Evolutionary conservation across 2,329 filamentous ascomycete species (phyloP).

Genomic region (Colletotrichum tabaci): DNA sequence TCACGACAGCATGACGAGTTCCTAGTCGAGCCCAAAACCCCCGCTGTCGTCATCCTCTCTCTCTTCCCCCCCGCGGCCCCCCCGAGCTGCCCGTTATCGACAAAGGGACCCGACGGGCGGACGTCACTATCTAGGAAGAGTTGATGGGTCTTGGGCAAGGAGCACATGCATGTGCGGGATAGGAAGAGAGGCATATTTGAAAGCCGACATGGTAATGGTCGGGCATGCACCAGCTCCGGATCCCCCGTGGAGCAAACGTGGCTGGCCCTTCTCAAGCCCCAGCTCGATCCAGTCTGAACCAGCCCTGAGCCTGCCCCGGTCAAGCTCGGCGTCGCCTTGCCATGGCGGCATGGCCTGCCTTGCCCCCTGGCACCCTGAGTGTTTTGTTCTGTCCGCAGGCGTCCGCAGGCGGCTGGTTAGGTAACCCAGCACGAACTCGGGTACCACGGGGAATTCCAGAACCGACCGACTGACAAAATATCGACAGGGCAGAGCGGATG

Average conservation of each 20-base stretch:
- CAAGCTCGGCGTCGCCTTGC: conserved; percentile 21
- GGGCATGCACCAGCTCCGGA: conserved; percentile 13
- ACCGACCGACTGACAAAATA: conserved; percentile 38
- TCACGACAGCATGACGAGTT: not conserved
- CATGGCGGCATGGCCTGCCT: not conserved
- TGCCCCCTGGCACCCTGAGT: not conserved
- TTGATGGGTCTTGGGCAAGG: conserved; percentile 18
- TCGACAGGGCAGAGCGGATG: conserved; percentile 37
- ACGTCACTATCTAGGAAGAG: conserved; percentile 21
- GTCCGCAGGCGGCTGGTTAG: not conserved
- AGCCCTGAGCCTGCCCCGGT: not conserved
- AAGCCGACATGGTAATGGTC: not conserved
- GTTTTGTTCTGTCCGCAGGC: conserved; percentile 8
- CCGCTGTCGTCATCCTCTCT: conserved; percentile 16
- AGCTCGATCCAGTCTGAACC: not conserved
- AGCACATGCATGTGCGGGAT: not conserved
- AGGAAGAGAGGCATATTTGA: conserved; percentile 15
- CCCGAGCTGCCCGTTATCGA: not conserved
- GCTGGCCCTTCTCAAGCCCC: conserved; percentile 27
- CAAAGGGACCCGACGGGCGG: conserved; percentile 7
- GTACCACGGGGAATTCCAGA: conserved; percentile 41
- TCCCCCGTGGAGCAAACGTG: conserved; percentile 29
- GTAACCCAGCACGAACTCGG: conserved; percentile 16
- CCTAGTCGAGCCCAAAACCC: not conserved
- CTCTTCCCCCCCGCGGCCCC: not conserved